Evolutionary conservation across 495 filamentous ascomycete species (phyloP).

Genomic region (Trypethelium eluteriae): DNA sequence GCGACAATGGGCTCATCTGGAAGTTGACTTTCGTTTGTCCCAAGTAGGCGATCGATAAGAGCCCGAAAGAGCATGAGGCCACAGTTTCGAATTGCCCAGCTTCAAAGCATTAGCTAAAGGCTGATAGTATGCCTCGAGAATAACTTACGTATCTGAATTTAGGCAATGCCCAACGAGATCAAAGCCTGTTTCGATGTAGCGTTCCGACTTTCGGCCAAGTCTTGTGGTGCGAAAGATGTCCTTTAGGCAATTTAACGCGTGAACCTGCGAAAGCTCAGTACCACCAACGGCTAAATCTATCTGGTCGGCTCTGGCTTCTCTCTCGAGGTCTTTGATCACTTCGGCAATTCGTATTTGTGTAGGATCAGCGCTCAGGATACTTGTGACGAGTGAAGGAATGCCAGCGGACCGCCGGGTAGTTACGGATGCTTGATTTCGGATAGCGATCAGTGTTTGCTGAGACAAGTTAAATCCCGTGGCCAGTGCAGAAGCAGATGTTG

Average conservation of each 20-base stretch:
- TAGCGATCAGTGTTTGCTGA: not conserved
- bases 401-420: conserved; percentile 85
- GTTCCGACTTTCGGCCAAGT: conserved; percentile 55
- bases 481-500: not conserved
- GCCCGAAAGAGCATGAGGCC: conserved; percentile 82
- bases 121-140: not conserved
- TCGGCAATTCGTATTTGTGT: conserved; percentile 42
- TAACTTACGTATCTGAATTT: conserved; percentile 51
- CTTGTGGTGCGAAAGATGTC: conserved; percentile 75
- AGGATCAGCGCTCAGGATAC: conserved; percentile 55
- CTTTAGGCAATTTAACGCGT: conserved; percentile 85
- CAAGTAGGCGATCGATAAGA: conserved; percentile 67
- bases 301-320: conserved; percentile 49
- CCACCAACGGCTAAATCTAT: conserved; percentile 47
- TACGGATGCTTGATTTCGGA: conserved; percentile 44
- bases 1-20: conserved; percentile 22
- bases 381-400: conserved; percentile 74
- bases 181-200: conserved; percentile 61
- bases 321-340: conserved; percentile 47
- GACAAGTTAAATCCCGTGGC: not conserved
- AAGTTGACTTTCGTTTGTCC: conserved; percentile 52
- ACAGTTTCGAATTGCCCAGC: conserved; percentile 90
- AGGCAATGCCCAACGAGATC: conserved; percentile 67
- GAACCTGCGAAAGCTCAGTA: conserved; percentile 68
- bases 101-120: conserved; percentile 29